Evolutionary conservation across 1,139 yeast species (phyloP).

Genomic region (Diutina sp.): DNA sequence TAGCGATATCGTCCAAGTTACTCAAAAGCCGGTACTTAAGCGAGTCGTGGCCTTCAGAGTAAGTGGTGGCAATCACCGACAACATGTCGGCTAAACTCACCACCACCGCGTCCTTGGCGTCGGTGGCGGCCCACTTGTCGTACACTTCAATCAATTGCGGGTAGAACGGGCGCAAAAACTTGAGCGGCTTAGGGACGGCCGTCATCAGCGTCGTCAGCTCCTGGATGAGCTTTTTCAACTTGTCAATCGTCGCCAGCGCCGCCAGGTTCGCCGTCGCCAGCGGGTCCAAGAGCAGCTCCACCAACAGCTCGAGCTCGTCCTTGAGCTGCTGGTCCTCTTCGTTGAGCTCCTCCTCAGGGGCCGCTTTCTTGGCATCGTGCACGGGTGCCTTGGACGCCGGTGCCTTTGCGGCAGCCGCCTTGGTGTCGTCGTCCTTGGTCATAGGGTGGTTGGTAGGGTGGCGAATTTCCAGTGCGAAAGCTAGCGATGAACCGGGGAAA

Average conservation of each 20-base stretch:
- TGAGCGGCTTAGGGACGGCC: slow-evolving; percentile 97
- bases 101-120: slow-evolving; percentile 17
- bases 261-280: slow-evolving; percentile 35
- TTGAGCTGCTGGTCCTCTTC: slow-evolving; percentile 91
- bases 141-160: slow-evolving; percentile 52
- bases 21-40: slow-evolving; percentile 71
- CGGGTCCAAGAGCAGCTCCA: slow-evolving; percentile 51
- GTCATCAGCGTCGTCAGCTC: slow-evolving; percentile 98
- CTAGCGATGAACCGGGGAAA: background rate
- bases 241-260: slow-evolving; percentile 43
- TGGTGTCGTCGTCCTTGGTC: background rate
- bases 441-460: background rate
- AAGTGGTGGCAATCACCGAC: slow-evolving; percentile 93
- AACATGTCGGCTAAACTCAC: slow-evolving; percentile 59
- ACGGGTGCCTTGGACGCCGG: background rate
- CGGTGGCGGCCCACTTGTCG: slow-evolving; percentile 47
- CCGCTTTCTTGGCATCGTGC: background rate
- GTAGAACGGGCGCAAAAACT: slow-evolving; percentile 84
- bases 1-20: slow-evolving; percentile 36
- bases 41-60: slow-evolving; percentile 75
- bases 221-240: slow-evolving; percentile 53
- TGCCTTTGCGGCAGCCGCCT: background rate
- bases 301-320: slow-evolving; percentile 76
- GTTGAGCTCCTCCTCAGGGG: slow-evolving; percentile 60
- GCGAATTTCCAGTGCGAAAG: background rate